Percentiles rank a stretch among this genome's conserved stretches.
Conservation (phyloP, 345 rosid species). For the Lepidium sativum region DNA sequence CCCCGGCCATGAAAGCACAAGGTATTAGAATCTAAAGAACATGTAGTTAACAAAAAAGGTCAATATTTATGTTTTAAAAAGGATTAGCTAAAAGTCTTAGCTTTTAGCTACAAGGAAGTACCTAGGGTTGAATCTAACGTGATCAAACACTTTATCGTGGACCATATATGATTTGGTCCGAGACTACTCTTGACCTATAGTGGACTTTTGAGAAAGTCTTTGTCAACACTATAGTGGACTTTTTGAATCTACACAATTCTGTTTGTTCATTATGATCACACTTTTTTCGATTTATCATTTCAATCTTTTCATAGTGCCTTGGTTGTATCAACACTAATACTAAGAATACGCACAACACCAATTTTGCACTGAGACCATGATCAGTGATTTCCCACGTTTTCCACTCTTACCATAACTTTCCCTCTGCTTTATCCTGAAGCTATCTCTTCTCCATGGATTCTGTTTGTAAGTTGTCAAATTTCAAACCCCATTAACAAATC, state of each 20-base stretch:
- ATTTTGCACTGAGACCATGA: no score
- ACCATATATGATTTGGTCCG: neutral
- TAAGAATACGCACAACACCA: neutral
- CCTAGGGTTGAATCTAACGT: neutral
- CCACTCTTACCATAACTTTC: neutral
- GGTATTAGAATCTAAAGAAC: no score
- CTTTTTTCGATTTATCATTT: neutral
- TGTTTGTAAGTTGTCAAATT: neutral
- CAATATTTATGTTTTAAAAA: no score
- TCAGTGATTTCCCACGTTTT: neutral
- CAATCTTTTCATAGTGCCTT: slow-evolving; percentile 6
- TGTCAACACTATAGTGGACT: slow-evolving; percentile 5
- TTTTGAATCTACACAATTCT: slow-evolving; percentile 1
- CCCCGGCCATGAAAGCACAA: no score
- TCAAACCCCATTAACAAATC: neutral
- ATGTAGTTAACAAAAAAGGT: no score
- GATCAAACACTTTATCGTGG: neutral
- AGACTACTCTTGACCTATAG: neutral
- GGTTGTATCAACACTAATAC: neutral
- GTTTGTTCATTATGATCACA: neutral
- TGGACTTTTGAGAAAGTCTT: neutral
- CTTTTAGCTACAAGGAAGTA: no score
- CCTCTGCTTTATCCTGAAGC: neutral
- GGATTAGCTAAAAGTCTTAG: no score
- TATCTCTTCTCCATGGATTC: slow-evolving; percentile 5